Base-by-base conservation (phyloP, 1,284 basidiomycete species). In the Phenoliferia sp. region DNA sequence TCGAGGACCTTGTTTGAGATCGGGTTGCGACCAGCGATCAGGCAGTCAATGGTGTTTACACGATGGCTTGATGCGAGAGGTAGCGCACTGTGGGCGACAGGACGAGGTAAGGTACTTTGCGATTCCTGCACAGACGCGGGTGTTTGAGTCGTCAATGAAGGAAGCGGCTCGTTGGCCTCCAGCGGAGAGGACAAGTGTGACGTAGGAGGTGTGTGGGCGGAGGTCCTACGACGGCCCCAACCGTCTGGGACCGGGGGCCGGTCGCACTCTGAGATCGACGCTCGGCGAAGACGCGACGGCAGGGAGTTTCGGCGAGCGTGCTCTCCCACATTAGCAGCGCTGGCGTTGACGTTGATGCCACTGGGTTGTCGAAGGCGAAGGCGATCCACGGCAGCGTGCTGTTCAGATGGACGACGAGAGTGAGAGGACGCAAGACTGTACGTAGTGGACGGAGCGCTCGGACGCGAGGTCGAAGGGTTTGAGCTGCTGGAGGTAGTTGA, bases 21-120 rank as follows among this genome's bases (percentile, higher is more conserved):
- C 0, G 95, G 95, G 77, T 99, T 99, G 77, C 98, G 94, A 78
- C 99, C 96, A 0, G 94, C 96, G 58, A 99, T 85, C 39, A 99
- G 80, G 75, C 93, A 94, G 28, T 91, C 94, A 63, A 98, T 87
- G 26, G 88, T 76, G 36, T 76, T 63, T 34, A 63, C 59, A 33
- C 64, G 64, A n/a, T 63, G 54, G 67, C 63, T 22, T 12, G 62
- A 31, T 2, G 36, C 35, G 10, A 7, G 55, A 33, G 54, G 35
- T 26, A 56, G 17, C 15, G 65, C 60, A 17, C 17, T 29, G 44
- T 17, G 10, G 29, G 59, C 35, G 33, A 26, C 26, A 3, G 26
- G 34, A 26, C 16, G 0, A 32, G 52, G 58, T 3, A 65, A 58
- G 9, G 64, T 29, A 34, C 62, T 32, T 16, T 55, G 52, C 48